Percentiles rank a stretch among this genome's conserved stretches.
phyloP scores from a whole-genome alignment of 192 early-diverging fungal genomes.

The Coemansia interrupta region DNA sequence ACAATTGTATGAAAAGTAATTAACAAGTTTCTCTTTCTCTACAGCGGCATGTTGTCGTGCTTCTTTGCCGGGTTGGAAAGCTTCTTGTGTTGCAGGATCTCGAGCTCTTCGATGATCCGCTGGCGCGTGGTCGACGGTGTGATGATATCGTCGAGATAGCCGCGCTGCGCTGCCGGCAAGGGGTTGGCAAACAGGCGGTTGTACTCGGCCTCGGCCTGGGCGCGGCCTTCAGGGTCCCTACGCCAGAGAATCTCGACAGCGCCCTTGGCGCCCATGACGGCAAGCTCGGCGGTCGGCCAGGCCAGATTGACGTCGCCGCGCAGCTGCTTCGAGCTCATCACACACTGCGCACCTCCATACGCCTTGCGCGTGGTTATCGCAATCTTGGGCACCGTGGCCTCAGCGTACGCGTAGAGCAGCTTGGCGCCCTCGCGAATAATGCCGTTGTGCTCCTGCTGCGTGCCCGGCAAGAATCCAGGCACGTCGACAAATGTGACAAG shows the following conservation, averaged over 20 bases:
- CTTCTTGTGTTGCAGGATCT: constrained; percentile 74
- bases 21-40: constrained; percentile 17
- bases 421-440: constrained; percentile 97
- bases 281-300: constrained; percentile 97
- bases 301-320: constrained; percentile 87
- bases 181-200: constrained; percentile 91
- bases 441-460: constrained; percentile 89
- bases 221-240: constrained; percentile 50
- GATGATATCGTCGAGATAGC: constrained; percentile 77
- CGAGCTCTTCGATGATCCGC: constrained; percentile 85
- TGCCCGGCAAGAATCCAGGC: constrained; percentile 93
- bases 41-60: constrained; percentile 93
- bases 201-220: constrained; percentile 79
- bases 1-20: neutral
- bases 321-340: constrained; percentile 96
- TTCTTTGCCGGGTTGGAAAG: constrained; percentile 80
- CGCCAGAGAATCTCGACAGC: constrained; percentile 96
- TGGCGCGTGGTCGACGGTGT: constrained; percentile 67
- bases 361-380: constrained; percentile 94
- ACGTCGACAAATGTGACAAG: constrained; percentile 93
- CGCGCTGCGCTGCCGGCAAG: constrained; percentile 86
- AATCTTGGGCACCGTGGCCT: constrained; percentile 95
- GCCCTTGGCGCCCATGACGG: constrained; percentile 97
- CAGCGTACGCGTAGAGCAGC: constrained; percentile 91
- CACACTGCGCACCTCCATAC: constrained; percentile 96